phyloP scores from a whole-genome alignment of 306 rosid species.

The Quercus dentata region DNA sequence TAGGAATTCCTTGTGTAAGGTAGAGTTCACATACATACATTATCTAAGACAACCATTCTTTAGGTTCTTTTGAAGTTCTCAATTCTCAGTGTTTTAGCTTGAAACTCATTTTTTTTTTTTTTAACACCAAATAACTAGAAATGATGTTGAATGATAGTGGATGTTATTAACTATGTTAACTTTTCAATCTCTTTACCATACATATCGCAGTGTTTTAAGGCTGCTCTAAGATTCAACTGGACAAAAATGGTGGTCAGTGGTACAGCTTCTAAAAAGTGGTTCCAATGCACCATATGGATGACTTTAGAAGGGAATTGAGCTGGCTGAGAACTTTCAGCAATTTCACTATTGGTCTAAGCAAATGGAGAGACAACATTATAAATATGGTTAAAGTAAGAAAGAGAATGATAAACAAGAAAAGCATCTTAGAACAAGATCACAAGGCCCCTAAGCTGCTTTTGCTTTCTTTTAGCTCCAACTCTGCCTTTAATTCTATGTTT shows the following conservation, averaged over 20 bases:
- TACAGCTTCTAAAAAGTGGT: slow-evolving; percentile 4
- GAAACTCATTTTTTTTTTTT: too few species aligned
- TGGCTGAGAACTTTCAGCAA: neutral
- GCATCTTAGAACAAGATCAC: slow-evolving; percentile 35
- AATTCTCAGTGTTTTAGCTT: too few species aligned
- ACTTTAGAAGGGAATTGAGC: slow-evolving; percentile 8
- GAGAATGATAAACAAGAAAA: slow-evolving; percentile 34
- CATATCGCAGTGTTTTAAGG: slow-evolving; percentile 12
- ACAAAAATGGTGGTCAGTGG: too few species aligned
- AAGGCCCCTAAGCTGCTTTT: slow-evolving; percentile 25
- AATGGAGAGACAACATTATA: neutral
- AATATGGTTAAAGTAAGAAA: slow-evolving; percentile 11
- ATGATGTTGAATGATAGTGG: neutral
- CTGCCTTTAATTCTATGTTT: slow-evolving; percentile 10
- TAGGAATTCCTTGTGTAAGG: too few species aligned
- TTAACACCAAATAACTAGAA: neutral
- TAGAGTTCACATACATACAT: too few species aligned
- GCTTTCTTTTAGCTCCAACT: slow-evolving; percentile 29
- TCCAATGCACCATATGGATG: neutral
- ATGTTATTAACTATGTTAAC: neutral
- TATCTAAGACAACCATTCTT: too few species aligned
- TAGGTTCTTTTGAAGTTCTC: too few species aligned
- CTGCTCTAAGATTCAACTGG: neutral
- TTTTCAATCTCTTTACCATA: slow-evolving; percentile 11
- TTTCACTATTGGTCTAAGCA: slow-evolving; percentile 3